Conservation (phyloP, 164 flowering plant genomes). For the Piper longum region DNA sequence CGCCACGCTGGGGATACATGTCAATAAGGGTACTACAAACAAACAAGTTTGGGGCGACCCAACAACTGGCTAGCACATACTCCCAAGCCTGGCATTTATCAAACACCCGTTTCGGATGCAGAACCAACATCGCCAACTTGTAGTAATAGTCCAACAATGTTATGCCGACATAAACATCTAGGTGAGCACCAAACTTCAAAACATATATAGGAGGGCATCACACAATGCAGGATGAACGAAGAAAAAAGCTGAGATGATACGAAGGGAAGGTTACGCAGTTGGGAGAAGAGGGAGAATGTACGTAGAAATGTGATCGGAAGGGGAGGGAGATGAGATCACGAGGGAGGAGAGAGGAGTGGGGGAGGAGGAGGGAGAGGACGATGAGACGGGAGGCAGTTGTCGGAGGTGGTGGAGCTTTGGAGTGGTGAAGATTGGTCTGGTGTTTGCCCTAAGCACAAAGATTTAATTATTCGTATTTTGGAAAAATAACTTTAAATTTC, state of each 20-base stretch:
- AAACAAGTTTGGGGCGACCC: constrained; percentile 7
- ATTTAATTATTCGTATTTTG: too few species aligned
- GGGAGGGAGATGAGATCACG: constrained; percentile 3
- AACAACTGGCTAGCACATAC: constrained; percentile 6
- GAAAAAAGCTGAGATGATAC: constrained; percentile 2
- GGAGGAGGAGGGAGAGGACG: constrained; percentile 8
- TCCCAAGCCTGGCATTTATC: constrained; percentile 9
- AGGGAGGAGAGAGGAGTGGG: constrained; percentile 9
- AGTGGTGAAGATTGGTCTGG: background rate
- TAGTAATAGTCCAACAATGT: constrained; percentile 12
- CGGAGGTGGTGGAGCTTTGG: constrained; percentile 9
- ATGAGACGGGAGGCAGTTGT: constrained; percentile 12
- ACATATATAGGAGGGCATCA: constrained; percentile 7
- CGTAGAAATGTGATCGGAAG: background rate
- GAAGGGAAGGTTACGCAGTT: constrained; percentile 16
- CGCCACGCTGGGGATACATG: constrained; percentile 18
- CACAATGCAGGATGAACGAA: constrained; percentile 3
- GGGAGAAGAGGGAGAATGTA: constrained; percentile 3
- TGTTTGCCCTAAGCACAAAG: too few species aligned
- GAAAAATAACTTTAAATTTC: too few species aligned
- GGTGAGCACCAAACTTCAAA: constrained; percentile 6
- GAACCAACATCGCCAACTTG: background rate
- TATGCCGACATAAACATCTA: constrained; percentile 15
- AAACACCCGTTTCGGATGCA: constrained; percentile 5
- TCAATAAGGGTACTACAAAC: constrained; percentile 17